phyloP scores from a whole-genome alignment of 1,284 basidiomycete genomes.

The Inonotus obliquus region DNA sequence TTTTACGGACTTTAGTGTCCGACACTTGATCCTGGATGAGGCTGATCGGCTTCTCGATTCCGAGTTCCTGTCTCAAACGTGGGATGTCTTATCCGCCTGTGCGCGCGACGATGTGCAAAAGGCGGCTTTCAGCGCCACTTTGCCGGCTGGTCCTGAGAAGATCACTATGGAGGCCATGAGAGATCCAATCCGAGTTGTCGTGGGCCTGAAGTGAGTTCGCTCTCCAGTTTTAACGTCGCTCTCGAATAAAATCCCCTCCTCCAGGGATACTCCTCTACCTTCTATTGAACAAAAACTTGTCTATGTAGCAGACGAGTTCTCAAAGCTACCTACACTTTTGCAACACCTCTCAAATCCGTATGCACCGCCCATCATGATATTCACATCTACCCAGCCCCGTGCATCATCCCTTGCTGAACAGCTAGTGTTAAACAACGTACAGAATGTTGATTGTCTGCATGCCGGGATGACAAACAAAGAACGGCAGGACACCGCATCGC shows the following conservation, averaged over 20 bases:
- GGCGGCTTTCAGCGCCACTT: slow-evolving; percentile 90
- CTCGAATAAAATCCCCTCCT: slow-evolving; percentile 3
- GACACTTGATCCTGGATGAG: slow-evolving; percentile 85
- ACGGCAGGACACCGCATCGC: slow-evolving; percentile 78
- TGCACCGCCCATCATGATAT: slow-evolving; percentile 89
- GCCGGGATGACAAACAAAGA: slow-evolving; percentile 84
- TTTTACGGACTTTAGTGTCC: slow-evolving; percentile 48
- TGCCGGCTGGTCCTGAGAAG: slow-evolving; percentile 86
- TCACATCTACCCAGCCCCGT: slow-evolving; percentile 89
- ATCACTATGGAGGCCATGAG: slow-evolving; percentile 81
- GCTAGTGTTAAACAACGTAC: slow-evolving; percentile 76
- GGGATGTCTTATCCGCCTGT: slow-evolving; percentile 86
- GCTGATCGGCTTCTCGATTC: slow-evolving; percentile 86
- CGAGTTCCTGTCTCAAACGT: slow-evolving; percentile 86
- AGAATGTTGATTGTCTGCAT: slow-evolving; percentile 90
- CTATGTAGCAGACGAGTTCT: slow-evolving; percentile 90
- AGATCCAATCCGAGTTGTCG: slow-evolving; percentile 84
- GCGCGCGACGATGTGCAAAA: slow-evolving; percentile 73
- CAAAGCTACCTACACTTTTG: slow-evolving; percentile 84
- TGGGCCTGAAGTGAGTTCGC: slow-evolving; percentile 81
- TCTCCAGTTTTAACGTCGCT: slow-evolving; percentile 2
- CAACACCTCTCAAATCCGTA: slow-evolving; percentile 81
- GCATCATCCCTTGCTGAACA: slow-evolving; percentile 89
- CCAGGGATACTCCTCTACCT: slow-evolving; percentile 81
- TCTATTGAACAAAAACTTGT: slow-evolving; percentile 84